Percentiles rank a stretch among this genome's conserved stretches.
These are phyloP conservation scores for Camellia sinensis DNA, from an alignment of 148 eudicot species.

Conservation along the genomic window DNA sequence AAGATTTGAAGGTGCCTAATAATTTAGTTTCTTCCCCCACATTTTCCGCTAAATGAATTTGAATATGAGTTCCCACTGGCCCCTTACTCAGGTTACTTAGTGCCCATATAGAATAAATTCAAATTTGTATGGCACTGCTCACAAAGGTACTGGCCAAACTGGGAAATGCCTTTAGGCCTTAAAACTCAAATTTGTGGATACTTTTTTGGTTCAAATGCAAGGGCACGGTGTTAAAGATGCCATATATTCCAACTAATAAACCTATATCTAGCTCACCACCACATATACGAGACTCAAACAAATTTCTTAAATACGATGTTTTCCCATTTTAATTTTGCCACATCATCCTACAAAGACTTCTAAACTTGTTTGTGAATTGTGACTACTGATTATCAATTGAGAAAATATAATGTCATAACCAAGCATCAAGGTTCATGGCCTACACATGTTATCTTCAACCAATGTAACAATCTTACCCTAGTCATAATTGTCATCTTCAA, in stretches of 20 bases:
- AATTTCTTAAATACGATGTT: not conserved
- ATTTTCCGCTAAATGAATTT: no score
- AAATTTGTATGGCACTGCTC: no score
- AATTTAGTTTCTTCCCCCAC: no score
- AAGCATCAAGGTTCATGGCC: conserved; percentile 2
- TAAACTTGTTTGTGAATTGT: not conserved
- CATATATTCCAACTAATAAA: not conserved
- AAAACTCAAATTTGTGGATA: not conserved
- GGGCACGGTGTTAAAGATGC: not conserved
- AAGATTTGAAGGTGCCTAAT: no score
- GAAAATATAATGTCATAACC: not conserved
- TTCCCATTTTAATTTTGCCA: not conserved
- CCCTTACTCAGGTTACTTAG: no score
- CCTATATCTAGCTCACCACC: not conserved
- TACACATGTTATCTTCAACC: conserved; percentile 2
- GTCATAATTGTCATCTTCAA: not conserved
- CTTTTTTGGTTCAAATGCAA: not conserved
- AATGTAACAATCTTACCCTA: not conserved
- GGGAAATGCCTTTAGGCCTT: not conserved
- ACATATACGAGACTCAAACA: not conserved
- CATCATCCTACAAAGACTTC: not conserved
- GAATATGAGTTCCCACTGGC: no score
- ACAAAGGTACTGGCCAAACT: no score
- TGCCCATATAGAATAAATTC: no score
- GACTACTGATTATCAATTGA: not conserved